These are phyloP conservation scores for Rhytidiadelphus loreus DNA, from an alignment of 225 moss, liverwort and hornwort species.

Conservation along the genomic window DNA sequence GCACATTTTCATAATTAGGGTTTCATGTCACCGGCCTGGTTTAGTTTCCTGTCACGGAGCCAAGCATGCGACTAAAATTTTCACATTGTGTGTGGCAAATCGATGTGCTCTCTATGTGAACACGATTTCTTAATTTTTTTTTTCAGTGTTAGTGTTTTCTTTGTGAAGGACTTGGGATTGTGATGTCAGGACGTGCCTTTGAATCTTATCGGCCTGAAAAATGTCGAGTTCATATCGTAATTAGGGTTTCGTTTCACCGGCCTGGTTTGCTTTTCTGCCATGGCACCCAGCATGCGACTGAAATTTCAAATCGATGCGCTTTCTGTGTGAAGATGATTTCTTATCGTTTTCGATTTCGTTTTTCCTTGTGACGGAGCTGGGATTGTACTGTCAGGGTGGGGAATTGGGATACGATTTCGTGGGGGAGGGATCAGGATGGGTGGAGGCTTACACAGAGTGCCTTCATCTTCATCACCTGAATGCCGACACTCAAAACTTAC, in stretches of 20 bases:
- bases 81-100: too few relatives aligned
- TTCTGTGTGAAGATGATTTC: background rate
- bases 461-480: conserved; percentile 35
- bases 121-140: too few relatives aligned
- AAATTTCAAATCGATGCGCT: background rate
- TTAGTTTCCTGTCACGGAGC: background rate
- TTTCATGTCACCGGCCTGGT: background rate
- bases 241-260: background rate
- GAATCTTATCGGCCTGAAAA: background rate
- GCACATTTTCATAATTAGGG: background rate
- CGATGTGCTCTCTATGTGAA: too few relatives aligned
- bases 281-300: background rate
- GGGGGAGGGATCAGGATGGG: conserved; percentile 44
- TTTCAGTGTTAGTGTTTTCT: too few relatives aligned
- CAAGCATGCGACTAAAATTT: too few relatives aligned
- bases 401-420: background rate
- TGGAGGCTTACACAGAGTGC: conserved; percentile 42
- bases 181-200: background rate
- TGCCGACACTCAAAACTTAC: conserved; percentile 14
- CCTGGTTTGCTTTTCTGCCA: background rate
- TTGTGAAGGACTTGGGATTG: background rate
- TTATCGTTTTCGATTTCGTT: background rate
- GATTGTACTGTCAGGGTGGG: background rate
- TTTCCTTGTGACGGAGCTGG: background rate
- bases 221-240: background rate